Percentiles rank a stretch among this genome's conserved stretches.
Evolutionary conservation across 306 rosid genomes (phyloP).

Genomic region (Calophaca sinica): DNA sequence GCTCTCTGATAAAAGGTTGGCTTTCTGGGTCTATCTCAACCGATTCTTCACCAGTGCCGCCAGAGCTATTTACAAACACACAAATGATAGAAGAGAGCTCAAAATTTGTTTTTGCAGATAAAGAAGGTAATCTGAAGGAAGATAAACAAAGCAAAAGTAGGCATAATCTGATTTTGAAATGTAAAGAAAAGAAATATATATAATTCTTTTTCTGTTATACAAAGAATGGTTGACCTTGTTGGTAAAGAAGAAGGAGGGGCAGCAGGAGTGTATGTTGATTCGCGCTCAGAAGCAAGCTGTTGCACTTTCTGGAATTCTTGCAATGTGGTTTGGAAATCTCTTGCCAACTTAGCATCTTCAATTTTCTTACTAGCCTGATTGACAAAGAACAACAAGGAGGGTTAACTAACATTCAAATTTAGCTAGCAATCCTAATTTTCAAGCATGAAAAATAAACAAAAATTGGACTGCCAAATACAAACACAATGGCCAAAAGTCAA

Average conservation of each 20-base stretch:
- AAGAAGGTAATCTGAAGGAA: not conserved
- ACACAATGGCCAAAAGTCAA: conserved; percentile 26
- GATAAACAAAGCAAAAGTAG: not conserved
- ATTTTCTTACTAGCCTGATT: conserved; percentile 66
- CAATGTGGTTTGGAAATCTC: conserved; percentile 77
- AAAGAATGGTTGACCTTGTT: conserved; percentile 45
- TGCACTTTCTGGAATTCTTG: conserved; percentile 83
- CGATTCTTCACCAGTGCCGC: conserved; percentile 53
- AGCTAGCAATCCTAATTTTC: conserved; percentile 11
- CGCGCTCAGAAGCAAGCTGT: conserved; percentile 82
- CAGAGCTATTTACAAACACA: conserved; percentile 55
- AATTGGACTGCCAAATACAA: conserved; percentile 2
- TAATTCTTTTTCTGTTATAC: not conserved
- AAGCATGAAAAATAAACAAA: conserved; percentile 5
- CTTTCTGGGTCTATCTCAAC: conserved; percentile 55
- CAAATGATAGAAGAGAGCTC: conserved; percentile 11
- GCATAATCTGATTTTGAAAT: conserved; percentile 1
- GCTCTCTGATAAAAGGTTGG: conserved; percentile 66
- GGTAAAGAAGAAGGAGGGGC: conserved; percentile 51
- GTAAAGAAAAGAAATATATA: not conserved
- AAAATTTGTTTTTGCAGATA: conserved; percentile 14
- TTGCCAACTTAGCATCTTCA: conserved; percentile 83
- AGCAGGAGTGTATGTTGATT: conserved; percentile 65
- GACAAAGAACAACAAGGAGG: not conserved
- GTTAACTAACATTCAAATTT: not conserved